Conservation (phyloP, 2,329 filamentous ascomycete species). For the Lecanoromycetidae sp. region DNA sequence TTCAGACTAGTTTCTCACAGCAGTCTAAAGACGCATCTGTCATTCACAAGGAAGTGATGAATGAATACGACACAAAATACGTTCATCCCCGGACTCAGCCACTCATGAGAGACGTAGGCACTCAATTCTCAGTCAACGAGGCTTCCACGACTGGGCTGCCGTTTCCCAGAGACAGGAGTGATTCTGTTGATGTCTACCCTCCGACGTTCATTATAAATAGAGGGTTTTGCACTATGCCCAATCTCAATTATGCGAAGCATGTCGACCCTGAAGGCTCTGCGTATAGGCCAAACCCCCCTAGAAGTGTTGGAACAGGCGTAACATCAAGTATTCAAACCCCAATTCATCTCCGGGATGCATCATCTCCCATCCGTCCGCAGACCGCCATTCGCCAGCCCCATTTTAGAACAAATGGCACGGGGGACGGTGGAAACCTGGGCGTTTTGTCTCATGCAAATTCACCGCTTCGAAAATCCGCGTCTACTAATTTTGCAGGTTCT, state of each 20-base stretch:
- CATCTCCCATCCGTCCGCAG: conserved; percentile 32
- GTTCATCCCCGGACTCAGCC: conserved; percentile 83
- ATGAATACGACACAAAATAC: conserved; percentile 92
- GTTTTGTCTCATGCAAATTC: conserved; percentile 70
- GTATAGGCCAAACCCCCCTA: conserved; percentile 29
- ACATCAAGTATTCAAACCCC: conserved; percentile 26
- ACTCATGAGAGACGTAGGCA: conserved; percentile 63
- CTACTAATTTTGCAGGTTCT: conserved; percentile 32
- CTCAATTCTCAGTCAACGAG: conserved; percentile 51
- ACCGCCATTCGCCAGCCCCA: conserved; percentile 44
- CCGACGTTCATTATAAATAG: conserved; percentile 55
- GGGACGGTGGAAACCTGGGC: conserved; percentile 67
- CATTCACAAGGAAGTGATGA: conserved; percentile 81
- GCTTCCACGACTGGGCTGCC: conserved; percentile 24
- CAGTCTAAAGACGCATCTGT: conserved; percentile 74
- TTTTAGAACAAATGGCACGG: conserved; percentile 35
- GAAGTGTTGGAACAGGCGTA: conserved; percentile 29
- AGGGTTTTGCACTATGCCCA: conserved; percentile 69
- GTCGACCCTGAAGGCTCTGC: conserved; percentile 52
- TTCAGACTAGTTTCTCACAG: conserved; percentile 65
- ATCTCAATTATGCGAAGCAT: conserved; percentile 64
- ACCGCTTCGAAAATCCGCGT: conserved; percentile 67
- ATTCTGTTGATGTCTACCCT: conserved; percentile 50
- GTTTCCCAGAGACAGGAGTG: conserved; percentile 29
- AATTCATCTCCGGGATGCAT: conserved; percentile 36